Evolutionary conservation across 139 green algal species (phyloP).

Genomic region (Mychonastes homosphaera): DNA sequence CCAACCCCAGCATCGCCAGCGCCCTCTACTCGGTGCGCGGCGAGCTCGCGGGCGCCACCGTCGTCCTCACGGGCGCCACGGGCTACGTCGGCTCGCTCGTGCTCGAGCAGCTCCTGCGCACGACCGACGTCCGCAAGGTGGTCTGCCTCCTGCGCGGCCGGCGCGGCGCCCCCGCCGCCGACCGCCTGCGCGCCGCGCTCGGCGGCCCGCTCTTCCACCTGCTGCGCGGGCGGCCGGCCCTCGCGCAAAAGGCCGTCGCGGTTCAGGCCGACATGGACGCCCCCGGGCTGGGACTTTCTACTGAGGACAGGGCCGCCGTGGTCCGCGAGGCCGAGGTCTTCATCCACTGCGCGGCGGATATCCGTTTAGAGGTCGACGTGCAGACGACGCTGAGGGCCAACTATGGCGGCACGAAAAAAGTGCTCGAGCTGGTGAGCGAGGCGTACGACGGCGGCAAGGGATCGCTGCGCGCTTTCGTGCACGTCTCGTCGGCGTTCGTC

Average conservation of each 20-base stretch:
- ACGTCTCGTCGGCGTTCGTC: slow-evolving; percentile 8
- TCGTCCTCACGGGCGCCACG: slow-evolving; percentile 27
- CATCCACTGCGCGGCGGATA: background rate
- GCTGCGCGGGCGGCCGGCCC: background rate
- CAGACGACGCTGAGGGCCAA: background rate
- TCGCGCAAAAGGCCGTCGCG: background rate
- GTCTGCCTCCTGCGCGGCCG: slow-evolving; percentile 19
- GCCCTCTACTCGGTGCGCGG: too few species aligned
- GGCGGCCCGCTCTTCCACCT: slow-evolving; percentile 23
- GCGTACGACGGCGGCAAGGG: background rate
- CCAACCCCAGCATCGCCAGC: too few species aligned
- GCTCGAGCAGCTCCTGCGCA: slow-evolving; percentile 43
- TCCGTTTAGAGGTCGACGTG: background rate
- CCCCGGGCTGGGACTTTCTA: background rate
- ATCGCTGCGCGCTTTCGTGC: slow-evolving; percentile 5
- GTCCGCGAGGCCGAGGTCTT: background rate
- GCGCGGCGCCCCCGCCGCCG: slow-evolving; percentile 3
- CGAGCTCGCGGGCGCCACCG: background rate
- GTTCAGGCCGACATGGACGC: background rate
- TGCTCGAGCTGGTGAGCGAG: background rate
- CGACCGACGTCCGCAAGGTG: background rate
- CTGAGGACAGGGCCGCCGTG: background rate
- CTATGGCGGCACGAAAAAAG: background rate
- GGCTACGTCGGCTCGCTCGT: slow-evolving; percentile 44
- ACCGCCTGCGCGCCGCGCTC: slow-evolving; percentile 16